These are phyloP conservation scores for Fragaria vesca DNA, from an alignment of 306 rosid species.

Conservation along the genomic window DNA sequence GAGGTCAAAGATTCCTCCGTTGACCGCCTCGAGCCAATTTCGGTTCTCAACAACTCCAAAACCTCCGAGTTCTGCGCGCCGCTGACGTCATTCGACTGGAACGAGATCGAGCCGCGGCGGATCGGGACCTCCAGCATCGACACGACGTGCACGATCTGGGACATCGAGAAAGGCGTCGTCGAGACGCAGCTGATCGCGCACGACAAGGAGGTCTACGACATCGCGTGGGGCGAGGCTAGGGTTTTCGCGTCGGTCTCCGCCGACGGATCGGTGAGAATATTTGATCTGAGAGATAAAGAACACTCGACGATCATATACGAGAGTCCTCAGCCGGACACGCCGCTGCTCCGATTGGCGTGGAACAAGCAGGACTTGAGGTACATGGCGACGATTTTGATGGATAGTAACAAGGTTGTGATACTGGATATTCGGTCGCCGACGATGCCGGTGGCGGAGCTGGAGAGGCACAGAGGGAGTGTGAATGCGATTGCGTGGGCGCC, in stretches of 20 bases:
- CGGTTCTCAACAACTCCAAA: constrained; percentile 81
- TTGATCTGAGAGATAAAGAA: constrained; percentile 84
- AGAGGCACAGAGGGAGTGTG: constrained; percentile 68
- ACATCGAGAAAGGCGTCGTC: constrained; percentile 66
- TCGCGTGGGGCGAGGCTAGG: constrained; percentile 95
- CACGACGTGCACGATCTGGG: constrained; percentile 96
- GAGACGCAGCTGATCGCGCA: constrained; percentile 99
- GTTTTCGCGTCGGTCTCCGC: constrained; percentile 95
- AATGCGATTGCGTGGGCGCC: constrained; percentile 86
- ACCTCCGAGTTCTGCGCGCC: constrained; percentile 92
- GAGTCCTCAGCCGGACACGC: constrained; percentile 92
- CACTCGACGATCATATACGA: constrained; percentile 95
- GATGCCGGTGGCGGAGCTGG: constrained; percentile 87
- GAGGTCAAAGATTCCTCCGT: constrained; percentile 60
- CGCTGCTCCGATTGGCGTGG: constrained; percentile 91
- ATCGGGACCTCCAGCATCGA: constrained; percentile 92
- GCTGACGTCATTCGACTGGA: constrained; percentile 94
- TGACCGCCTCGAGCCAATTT: constrained; percentile 42
- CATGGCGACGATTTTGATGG: constrained; percentile 94
- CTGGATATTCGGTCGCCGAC: constrained; percentile 89
- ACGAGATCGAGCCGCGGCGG: constrained; percentile 75
- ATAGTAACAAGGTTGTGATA: constrained; percentile 78
- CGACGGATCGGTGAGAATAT: constrained; percentile 89
- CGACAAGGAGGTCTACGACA: constrained; percentile 88
- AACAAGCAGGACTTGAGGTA: constrained; percentile 91